Conservation (phyloP, 1,139 yeast genomes). For the Hyphopichia burtonii region DNA sequence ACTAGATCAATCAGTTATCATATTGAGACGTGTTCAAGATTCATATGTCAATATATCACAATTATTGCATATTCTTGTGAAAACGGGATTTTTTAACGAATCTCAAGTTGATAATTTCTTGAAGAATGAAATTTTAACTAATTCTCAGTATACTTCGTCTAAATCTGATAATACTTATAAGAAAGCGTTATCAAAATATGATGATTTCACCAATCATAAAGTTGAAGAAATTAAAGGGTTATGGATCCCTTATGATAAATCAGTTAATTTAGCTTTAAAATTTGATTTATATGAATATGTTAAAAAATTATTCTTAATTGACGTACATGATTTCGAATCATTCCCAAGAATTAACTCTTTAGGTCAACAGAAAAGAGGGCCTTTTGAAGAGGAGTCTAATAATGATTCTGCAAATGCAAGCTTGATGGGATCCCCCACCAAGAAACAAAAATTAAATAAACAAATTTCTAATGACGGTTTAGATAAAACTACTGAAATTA, state of each 20-base stretch:
- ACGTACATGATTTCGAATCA: conserved; percentile 46
- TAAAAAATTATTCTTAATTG: conserved; percentile 41
- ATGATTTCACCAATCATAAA: conserved; percentile 30
- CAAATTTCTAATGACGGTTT: background rate
- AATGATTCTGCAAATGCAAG: conserved; percentile 9
- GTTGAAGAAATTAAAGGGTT: conserved; percentile 31
- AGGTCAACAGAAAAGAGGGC: conserved; percentile 8
- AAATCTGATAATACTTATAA: conserved; percentile 7
- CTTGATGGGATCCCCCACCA: conserved; percentile 31
- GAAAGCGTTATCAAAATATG: conserved; percentile 23
- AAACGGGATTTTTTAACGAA: conserved; percentile 24
- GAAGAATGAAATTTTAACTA: conserved; percentile 32
- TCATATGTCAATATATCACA: conserved; percentile 44
- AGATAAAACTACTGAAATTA: background rate
- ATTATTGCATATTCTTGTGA: conserved; percentile 32
- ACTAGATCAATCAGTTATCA: conserved; percentile 12
- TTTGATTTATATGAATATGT: conserved; percentile 43
- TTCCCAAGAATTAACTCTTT: conserved; percentile 26
- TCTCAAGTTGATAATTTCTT: conserved; percentile 30
- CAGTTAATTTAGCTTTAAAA: conserved; percentile 38
- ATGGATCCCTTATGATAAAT: conserved; percentile 49
- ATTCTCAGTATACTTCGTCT: conserved; percentile 23
- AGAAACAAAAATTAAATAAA: conserved; percentile 22
- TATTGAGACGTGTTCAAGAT: conserved; percentile 46
- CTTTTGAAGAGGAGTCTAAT: conserved; percentile 9